A percentile compares a stretch with the other conserved stretches of the same genome.
These are phyloP conservation scores for Vachellia pachyceras DNA, from an alignment of 306 rosid genomes.

Conservation along the genomic window DNA sequence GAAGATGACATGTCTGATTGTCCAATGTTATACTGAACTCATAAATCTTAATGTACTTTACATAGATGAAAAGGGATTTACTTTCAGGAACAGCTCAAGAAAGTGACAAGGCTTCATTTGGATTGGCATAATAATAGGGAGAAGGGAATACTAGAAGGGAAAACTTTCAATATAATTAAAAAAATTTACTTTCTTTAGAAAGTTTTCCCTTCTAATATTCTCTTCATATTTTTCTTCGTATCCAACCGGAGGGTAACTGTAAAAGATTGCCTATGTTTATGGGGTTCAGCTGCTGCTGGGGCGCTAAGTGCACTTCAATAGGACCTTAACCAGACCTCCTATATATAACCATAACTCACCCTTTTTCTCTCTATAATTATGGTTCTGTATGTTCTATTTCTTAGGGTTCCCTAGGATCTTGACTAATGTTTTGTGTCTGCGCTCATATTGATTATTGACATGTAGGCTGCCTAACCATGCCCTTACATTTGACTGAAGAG, in stretches of 20 bases:
- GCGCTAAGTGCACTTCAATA: not conserved
- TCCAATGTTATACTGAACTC: not conserved
- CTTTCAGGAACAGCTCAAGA: not conserved
- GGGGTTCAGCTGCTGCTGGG: not conserved
- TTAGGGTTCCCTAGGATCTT: not conserved
- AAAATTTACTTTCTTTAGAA: too few species aligned
- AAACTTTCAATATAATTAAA: not conserved
- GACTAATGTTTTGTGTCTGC: not conserved
- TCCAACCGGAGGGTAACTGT: too few species aligned
- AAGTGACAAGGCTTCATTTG: not conserved
- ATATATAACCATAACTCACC: not conserved
- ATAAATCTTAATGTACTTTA: not conserved
- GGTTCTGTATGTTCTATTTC: not conserved
- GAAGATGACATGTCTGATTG: not conserved
- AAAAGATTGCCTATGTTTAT: not conserved
- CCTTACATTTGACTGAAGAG: slow-evolving; percentile 1
- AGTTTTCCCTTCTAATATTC: too few species aligned
- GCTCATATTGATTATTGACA: not conserved
- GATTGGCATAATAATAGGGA: not conserved
- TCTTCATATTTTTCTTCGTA: too few species aligned
- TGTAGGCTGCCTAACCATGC: not conserved
- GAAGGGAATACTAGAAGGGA: not conserved
- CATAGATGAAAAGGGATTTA: not conserved
- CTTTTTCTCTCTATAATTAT: not conserved
- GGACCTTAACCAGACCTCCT: not conserved